Base-by-base conservation (phyloP, 2,329 filamentous ascomycete genomes). In the Coniochaeta ligniaria region DNA sequence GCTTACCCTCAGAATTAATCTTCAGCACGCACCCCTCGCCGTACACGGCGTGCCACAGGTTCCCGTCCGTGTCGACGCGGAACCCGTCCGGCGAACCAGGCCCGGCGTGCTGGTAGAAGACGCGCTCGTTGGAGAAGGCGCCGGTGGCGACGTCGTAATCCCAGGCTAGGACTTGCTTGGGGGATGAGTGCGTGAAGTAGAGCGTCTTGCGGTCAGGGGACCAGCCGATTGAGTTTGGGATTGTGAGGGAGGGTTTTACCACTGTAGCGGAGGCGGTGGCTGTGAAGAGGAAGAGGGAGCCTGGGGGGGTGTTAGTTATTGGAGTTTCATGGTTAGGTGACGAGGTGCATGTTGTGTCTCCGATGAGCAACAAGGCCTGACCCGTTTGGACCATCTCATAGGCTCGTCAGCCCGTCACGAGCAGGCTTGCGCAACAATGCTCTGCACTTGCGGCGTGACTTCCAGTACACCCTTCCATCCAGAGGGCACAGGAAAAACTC, bases 11-110 rank as follows among this genome's bases (percentile, higher is more conserved):
- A 5, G 86, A 84, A 56, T 83, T 85, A 69, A 96, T 88, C 71
- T 89, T 85, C 65, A 96, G 76, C 26, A 96, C 90, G 62, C 85
- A 83, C 62, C 83, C 79, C 63, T 89, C 90, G 59, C 92, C 92
- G 70, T 91, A 95, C n/a, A 95, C 80, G 8, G 91, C 90, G 63
- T 90, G 87, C 93, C 94, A 97, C 68, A 96, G 81, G 76, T 89
- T 88, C n/a, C 92, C 92, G 60, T 96, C 85, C 50, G 82, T 83
- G 70, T 97, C 93, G 68, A 96, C 83, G 63, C 88, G 87, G 75
- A 94, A 93, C 2, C 93, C 93, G 73, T 97, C 93, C 1, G 92
- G 92, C 63, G 85, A 84, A 56, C 88, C 87, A 28, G 81, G 73
- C 1, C 83, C 83, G 4, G 83, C 80, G 70, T 92, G 85, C 60